phyloP scores from a whole-genome alignment of 1,139 yeast species.

The Suhomyces wounanorum region DNA sequence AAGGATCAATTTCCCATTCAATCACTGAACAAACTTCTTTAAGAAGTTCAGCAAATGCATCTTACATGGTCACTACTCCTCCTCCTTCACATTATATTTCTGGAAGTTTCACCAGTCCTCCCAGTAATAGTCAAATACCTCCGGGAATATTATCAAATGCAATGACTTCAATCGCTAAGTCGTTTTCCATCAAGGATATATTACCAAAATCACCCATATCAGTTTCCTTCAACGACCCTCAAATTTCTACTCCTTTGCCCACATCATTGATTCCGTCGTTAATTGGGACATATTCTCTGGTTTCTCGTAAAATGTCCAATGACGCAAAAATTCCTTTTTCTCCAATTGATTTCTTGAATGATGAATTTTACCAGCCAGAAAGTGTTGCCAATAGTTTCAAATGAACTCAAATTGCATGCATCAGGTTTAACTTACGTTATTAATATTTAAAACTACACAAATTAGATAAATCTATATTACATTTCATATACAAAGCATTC shows the following conservation, averaged over 20 bases:
- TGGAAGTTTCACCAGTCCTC: conserved; percentile 1
- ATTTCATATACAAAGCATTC: too few relatives aligned
- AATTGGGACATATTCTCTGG: conserved; percentile 43
- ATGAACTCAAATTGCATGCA: background rate
- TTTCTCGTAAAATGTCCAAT: conserved; percentile 38
- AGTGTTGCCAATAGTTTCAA: background rate
- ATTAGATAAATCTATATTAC: too few relatives aligned
- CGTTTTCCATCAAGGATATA: conserved; percentile 19
- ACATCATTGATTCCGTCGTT: conserved; percentile 47
- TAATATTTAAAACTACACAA: too few relatives aligned
- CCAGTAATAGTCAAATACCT: conserved; percentile 1
- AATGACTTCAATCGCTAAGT: conserved; percentile 23
- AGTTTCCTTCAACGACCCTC: conserved; percentile 6
- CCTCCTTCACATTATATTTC: conserved; percentile 34
- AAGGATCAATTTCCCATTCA: background rate
- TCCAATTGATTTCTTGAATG: conserved; percentile 45
- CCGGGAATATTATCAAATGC: conserved; percentile 19
- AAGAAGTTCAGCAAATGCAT: background rate
- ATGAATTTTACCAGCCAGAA: conserved; percentile 23
- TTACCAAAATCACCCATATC: conserved; percentile 6
- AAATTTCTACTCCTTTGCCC: conserved; percentile 20
- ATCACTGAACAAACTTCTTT: conserved; percentile 15
- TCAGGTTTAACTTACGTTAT: too few relatives aligned
- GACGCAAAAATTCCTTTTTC: conserved; percentile 43
- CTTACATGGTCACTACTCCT: conserved; percentile 15